Evolutionary conservation across 1,284 basidiomycete species (phyloP), one percentile per base, ranked within the genome.

Genomic region (Salmacisia buchloeana): DNA sequence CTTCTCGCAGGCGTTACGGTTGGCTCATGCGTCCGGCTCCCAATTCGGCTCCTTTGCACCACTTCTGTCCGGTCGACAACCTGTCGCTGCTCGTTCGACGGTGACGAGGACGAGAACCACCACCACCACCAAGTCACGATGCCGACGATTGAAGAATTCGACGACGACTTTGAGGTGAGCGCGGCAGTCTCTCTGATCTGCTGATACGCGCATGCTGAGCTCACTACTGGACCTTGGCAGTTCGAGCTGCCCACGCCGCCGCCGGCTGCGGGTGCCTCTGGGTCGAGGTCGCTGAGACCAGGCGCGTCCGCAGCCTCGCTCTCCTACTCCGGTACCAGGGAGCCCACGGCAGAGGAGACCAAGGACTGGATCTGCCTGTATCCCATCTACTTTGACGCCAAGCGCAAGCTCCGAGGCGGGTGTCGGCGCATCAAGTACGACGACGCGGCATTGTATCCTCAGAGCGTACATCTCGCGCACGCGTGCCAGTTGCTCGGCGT

Each of bases 351-450:
- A 25, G 73, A 66, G 12, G 73, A 76, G 31, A 69, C 74, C 63
- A 77, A 77, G 59, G 92, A 91, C 74, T 97, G 93, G 93, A 89
- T 91, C 65, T 89, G 89, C 72, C 85, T 97, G 76, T 98, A 98
- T 80, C 94, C 94, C 2, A 90, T 96, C 75, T 97, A 97, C 82
- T 87, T 97, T 69, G 94, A 98, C 80, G 92, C 93, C 52, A 97
- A 97, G 81, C 88, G 88, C 12, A 87, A 91, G 2, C 90, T 90
- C 78, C 86, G 87, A 7, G 88, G 85, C 9, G 91, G 92, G 18
- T 86, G 89, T 70, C 86, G 94, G 41, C 86, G 93, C 60, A 86
- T 97, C 34, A 82, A 88, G 23, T 86, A 92, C 60, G 84, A 86
- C 63, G 88, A 90, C 78, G 85, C 89, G 65, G 81, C 94, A n/a